A percentile compares a stretch with the other conserved stretches of the same genome.
Evolutionary conservation across 169 alveolate species (phyloP).

Genomic region (Perkinsus olseni): DNA sequence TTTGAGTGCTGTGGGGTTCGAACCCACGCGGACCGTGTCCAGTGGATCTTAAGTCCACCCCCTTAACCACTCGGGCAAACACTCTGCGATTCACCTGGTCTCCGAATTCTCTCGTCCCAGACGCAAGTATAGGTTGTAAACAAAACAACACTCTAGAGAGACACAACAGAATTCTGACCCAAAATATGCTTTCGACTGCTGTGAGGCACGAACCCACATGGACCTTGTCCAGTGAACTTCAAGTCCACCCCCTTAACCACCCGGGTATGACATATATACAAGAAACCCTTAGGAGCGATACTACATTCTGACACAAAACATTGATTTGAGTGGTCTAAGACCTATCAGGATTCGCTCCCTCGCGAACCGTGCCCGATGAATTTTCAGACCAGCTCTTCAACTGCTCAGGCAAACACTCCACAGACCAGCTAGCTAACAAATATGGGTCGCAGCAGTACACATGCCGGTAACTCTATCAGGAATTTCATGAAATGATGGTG

Average conservation of each 20-base stretch:
- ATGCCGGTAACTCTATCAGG: no score
- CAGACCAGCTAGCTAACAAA: no score
- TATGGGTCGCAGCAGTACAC: no score
- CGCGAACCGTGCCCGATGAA: no score
- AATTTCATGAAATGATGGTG: no score
- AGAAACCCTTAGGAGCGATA: no score
- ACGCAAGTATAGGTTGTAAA: background rate
- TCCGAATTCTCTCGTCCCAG: background rate
- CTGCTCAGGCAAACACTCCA: no score
- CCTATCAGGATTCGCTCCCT: no score
- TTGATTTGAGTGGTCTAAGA: no score
- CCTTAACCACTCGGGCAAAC: slow-evolving; percentile 4
- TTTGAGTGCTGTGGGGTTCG: slow-evolving; percentile 1
- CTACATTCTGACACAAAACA: no score
- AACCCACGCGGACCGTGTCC: slow-evolving; percentile 1
- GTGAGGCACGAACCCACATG: background rate
- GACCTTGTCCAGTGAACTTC: background rate
- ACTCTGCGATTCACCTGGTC: background rate
- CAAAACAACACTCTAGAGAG: background rate
- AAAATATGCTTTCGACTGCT: background rate
- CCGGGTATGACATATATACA: no score
- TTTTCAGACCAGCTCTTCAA: no score
- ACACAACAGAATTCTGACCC: background rate
- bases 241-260: background rate
- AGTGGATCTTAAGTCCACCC: slow-evolving; percentile 3